Evolutionary conservation across 345 rosid species (phyloP), one percentile per base, ranked within the genome.

Genomic region (Eucalyptus fibrosa): DNA sequence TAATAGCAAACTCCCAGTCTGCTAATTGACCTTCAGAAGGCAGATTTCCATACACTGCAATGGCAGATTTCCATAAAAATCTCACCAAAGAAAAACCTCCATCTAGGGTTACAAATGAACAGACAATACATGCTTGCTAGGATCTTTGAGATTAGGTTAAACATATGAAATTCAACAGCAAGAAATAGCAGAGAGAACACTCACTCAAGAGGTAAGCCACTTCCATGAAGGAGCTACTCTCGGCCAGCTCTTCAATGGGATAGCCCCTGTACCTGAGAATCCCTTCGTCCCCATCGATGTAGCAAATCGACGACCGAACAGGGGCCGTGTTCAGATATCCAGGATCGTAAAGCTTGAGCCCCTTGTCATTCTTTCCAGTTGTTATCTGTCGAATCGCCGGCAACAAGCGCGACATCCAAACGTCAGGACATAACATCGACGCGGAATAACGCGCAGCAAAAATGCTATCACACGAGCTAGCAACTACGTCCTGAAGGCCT

Each of bases 291-390:
- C 99, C 99, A 90, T 98, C 99, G 24, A 98, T 97, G 88, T 97
- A 98, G 86, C 97, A 96, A 88, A 98, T 96, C 21, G 97, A 92
- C 2, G 98, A 98, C 32, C 94, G 93, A 45, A 97, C 99, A 6
- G 99, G 99, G 86, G 99, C 99, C 3, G 99, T 98, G 91, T 98
- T 98, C 90, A 96, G 92, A 89, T 97, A 98, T 49, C 99, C 99
- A 4, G 99, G 99, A 83, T 98, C 99, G 86, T 98, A 97, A 30
- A 97, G 87, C 77, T 97, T 97, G 89, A 97, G 87, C 8, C 99
- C 99, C 90, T 95, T 97, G 91, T 97, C 99, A 49, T 93, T 89
- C 89, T 95, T 95, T 82, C 98, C 98, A 3, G 94, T 91, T 2
- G 94, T 88, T 88, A 98, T 95, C 99, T 98, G 92, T 69, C 80